A percentile compares a stretch with the other conserved stretches of the same genome.
Conservation (phyloP, 1,139 yeast genomes). For the Geotrichum restrictum region DNA sequence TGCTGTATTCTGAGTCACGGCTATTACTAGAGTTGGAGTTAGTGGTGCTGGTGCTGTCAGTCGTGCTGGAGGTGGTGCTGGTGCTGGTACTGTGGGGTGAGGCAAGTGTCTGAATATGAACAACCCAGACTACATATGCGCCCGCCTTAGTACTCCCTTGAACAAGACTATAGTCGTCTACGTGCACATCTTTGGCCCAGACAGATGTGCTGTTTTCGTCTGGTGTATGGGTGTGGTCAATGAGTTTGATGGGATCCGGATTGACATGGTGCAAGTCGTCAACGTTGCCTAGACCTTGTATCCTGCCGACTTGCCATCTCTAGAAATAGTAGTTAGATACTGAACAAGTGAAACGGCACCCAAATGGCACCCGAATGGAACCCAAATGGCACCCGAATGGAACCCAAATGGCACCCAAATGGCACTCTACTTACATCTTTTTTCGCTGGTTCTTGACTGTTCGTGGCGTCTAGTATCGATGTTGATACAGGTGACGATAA, state of each 20-base stretch:
- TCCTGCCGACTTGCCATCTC: constrained; percentile 20
- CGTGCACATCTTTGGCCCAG: constrained; percentile 43
- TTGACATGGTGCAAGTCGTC: constrained; percentile 8
- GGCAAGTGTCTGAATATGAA: constrained; percentile 36
- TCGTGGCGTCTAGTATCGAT: too few relatives aligned
- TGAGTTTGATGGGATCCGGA: constrained; percentile 18
- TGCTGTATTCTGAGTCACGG: background rate
- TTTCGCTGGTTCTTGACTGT: too few relatives aligned
- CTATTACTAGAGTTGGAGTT: background rate
- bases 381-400: background rate
- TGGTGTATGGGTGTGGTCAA: constrained; percentile 6
- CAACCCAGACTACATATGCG: constrained; percentile 44
- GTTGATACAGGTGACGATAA: too few relatives aligned
- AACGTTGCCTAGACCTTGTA: constrained; percentile 18
- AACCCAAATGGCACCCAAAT: too few relatives aligned
- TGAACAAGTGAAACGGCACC: background rate
- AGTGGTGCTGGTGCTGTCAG: background rate
- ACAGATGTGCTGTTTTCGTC: constrained; percentile 19
- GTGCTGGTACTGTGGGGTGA: background rate
- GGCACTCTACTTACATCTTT: too few relatives aligned
- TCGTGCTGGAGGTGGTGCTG: background rate
- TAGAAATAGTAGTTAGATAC: background rate
- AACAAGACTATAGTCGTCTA: constrained; percentile 43
- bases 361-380: background rate
- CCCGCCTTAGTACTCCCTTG: constrained; percentile 37